These are phyloP conservation scores for Colletotrichum australisinense DNA, from an alignment of 2,329 filamentous ascomycete species.

Conservation along the genomic window DNA sequence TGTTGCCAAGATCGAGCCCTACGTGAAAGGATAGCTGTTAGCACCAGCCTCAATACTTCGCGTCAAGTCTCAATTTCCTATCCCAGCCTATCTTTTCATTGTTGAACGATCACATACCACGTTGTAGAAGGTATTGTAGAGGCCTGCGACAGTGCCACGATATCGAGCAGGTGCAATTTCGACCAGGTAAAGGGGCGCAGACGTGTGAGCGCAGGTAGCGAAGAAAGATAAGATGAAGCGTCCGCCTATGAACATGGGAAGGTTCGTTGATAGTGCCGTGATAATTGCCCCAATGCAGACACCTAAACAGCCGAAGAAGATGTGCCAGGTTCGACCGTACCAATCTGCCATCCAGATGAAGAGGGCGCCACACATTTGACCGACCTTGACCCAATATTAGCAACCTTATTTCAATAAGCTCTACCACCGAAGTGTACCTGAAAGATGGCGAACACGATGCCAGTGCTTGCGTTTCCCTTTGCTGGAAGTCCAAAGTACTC, in stretches of 20 bases:
- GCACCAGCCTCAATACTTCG: neutral
- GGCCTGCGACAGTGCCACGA: slow-evolving; percentile 68
- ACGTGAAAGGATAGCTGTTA: neutral
- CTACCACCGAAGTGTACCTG: slow-evolving; percentile 30
- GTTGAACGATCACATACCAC: slow-evolving; percentile 43
- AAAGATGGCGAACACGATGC: slow-evolving; percentile 57
- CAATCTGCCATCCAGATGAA: slow-evolving; percentile 58
- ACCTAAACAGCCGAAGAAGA: slow-evolving; percentile 58
- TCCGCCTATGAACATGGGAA: slow-evolving; percentile 57
- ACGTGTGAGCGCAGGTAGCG: slow-evolving; percentile 65
- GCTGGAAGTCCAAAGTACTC: slow-evolving; percentile 48
- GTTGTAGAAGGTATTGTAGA: slow-evolving; percentile 57
- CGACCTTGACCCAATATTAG: slow-evolving; percentile 42
- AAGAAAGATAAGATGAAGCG: slow-evolving; percentile 64
- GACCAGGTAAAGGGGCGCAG: slow-evolving; percentile 69
- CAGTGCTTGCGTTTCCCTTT: slow-evolving; percentile 52
- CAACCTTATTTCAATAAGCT: accelerated
- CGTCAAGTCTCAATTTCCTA: neutral
- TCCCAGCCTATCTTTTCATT: too few relatives aligned
- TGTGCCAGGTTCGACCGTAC: slow-evolving; percentile 54
- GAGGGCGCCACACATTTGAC: slow-evolving; percentile 54
- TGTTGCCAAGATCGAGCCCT: slow-evolving; percentile 45
- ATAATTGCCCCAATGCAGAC: slow-evolving; percentile 63
- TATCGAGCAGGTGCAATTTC: slow-evolving; percentile 71
- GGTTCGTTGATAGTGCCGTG: slow-evolving; percentile 57